Evolutionary conservation across 2,329 filamentous ascomycete genomes (phyloP).

Genomic region (Colletotrichum higginsianum): DNA sequence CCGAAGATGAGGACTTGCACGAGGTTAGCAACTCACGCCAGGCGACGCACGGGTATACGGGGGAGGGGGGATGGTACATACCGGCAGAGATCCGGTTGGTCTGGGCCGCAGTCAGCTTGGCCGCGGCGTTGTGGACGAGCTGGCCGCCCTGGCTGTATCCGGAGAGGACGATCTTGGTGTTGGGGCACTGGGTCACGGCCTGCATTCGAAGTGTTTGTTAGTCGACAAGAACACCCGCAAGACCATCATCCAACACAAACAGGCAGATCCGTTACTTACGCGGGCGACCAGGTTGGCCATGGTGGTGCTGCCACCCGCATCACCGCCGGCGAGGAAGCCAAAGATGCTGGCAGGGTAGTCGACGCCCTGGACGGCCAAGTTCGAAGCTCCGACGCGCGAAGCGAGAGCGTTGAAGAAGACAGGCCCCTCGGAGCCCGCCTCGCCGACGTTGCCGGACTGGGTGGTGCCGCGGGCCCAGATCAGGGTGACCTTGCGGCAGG

Average conservation of each 20-base stretch:
- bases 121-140: slow-evolving; percentile 61
- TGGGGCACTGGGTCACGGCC: slow-evolving; percentile 59
- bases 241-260: too few species aligned
- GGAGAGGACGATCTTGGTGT: slow-evolving; percentile 62
- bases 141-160: slow-evolving; percentile 62
- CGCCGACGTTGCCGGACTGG: slow-evolving; percentile 67
- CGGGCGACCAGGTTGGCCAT: slow-evolving; percentile 51
- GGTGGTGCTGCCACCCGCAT: slow-evolving; percentile 57
- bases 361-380: slow-evolving; percentile 68
- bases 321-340: slow-evolving; percentile 63
- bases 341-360: slow-evolving; percentile 62
- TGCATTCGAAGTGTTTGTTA: slow-evolving; percentile 40
- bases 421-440: slow-evolving; percentile 59
- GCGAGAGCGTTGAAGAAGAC: slow-evolving; percentile 64
- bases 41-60: accelerated
- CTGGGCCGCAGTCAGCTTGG: slow-evolving; percentile 53
- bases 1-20: slow-evolving; percentile 41
- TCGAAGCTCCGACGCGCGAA: slow-evolving; percentile 55
- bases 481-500: slow-evolving; percentile 64
- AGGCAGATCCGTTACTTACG: neutral
- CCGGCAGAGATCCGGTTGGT: slow-evolving; percentile 49
- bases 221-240: neutral
- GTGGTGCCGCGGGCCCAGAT: slow-evolving; percentile 71
- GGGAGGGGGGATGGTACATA: slow-evolving; percentile 1
- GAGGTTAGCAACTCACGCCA: neutral